Evolutionary conservation across 192 early-diverging fungal species (phyloP), one percentile per base, ranked within the genome.

Genomic region (Paraglomus occultum): DNA sequence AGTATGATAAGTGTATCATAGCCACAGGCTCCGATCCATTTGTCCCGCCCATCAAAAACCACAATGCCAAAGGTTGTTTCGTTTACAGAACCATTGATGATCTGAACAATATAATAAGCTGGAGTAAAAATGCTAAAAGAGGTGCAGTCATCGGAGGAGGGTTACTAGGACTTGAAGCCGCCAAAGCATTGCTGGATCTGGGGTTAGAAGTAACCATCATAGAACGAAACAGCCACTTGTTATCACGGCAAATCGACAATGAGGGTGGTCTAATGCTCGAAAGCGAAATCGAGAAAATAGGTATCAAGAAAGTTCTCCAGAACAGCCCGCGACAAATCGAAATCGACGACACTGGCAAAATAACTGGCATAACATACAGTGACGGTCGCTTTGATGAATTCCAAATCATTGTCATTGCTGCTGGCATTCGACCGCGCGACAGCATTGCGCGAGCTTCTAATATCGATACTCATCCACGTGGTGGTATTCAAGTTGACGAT

Each of bases 151-250:
- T 89, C 49, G 88, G 88, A 20, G 88, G 88, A 40, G 88, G 88
- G n/a, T 71, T 89, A 43, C 77, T 89, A 31, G 88, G 88, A 9
- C 65, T 89, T n/a, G 88, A 89, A 70, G 88, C 88, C 20, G 88
- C 88, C 42, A 85, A 86, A 54, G 88, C 88, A 31, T 74, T 77
- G 23, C 65, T 66, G 38, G 84, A 90, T 64, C 71, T 90, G 22
- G 75, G 77, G 5, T 74, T 82, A 11, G 55, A 68, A 9, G 80
- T 84, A 10, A 81, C 71, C 2, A 81, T 89, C 17, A 68, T 87
- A 71, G 87, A 89, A 59, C 73, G 87, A 40, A 76, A 71, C 46
- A 71, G 62, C 8, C 77, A 78, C 42, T 64, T 88, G 9, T 66
- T 89, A 74, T 8, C 72, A 2, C 83, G 88, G 12, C 88, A 89